These are phyloP conservation scores for Dianthus caryophyllus DNA, from an alignment of 148 eudicot genomes.

Conservation along the genomic window DNA sequence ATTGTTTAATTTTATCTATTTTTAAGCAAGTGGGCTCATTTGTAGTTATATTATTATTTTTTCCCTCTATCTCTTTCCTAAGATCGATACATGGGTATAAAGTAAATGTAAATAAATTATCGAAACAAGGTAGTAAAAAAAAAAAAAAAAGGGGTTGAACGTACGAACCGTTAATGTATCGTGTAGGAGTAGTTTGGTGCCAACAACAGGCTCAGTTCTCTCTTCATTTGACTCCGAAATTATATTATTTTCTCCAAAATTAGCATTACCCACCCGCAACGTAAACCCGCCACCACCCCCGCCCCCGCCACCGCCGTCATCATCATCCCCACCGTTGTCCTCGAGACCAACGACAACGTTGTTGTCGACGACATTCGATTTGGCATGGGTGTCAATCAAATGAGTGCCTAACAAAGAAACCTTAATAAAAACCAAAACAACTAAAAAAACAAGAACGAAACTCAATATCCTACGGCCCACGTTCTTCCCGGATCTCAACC, in stretches of 20 bases:
- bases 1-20: no score
- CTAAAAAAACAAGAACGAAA: neutral
- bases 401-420: slow-evolving; percentile 10
- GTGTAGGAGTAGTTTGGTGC: slow-evolving; percentile 6
- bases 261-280: neutral
- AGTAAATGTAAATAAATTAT: no score
- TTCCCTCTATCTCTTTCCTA: no score
- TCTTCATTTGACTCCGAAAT: neutral
- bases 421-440: slow-evolving; percentile 7
- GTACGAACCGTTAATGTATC: slow-evolving; percentile 8
- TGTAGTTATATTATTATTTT: no score
- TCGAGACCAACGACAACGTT: neutral
- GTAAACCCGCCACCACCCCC: neutral
- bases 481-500: slow-evolving; percentile 4
- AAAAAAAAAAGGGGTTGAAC: no score
- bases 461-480: slow-evolving; percentile 3
- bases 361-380: neutral
- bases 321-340: neutral
- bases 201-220: neutral
- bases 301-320: neutral
- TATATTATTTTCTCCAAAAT: neutral
- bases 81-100: no score
- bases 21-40: no score
- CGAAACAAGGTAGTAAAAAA: no score
- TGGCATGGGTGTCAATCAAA: neutral